Conservation (phyloP, 148 eudicot genomes). For the Nepenthes mirabilis region DNA sequence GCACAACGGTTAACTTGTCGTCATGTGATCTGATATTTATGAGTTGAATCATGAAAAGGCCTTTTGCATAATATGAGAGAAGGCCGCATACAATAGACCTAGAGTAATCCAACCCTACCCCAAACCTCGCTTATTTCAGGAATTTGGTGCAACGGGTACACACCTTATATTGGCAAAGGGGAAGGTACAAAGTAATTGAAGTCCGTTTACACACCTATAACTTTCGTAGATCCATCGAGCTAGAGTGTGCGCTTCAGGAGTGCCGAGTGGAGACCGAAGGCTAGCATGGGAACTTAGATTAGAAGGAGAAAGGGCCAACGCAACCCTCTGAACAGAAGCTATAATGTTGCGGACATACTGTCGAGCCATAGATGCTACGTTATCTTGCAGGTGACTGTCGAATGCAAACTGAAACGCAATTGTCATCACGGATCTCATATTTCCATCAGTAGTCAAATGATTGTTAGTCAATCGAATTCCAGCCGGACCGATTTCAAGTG, state of each 20-base stretch:
- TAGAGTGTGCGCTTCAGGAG: slow-evolving; percentile 89
- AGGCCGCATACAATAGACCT: too few species aligned
- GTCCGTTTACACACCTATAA: slow-evolving; percentile 43
- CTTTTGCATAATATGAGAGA: too few species aligned
- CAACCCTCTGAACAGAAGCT: slow-evolving; percentile 94
- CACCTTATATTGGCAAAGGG: too few species aligned
- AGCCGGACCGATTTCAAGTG: slow-evolving; percentile 71
- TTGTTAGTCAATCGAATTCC: slow-evolving; percentile 46
- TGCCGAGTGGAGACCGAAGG: slow-evolving; percentile 52
- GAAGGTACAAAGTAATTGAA: neutral
- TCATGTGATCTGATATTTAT: too few species aligned
- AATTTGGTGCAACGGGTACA: too few species aligned
- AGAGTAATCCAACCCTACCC: too few species aligned
- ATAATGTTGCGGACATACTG: slow-evolving; percentile 86
- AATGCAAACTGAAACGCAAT: slow-evolving; percentile 95
- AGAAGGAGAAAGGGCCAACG: slow-evolving; percentile 78
- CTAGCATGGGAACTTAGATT: slow-evolving; percentile 46
- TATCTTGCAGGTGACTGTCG: slow-evolving; percentile 94
- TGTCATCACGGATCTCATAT: slow-evolving; percentile 82
- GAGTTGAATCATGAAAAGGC: too few species aligned
- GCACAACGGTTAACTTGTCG: too few species aligned
- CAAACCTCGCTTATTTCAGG: too few species aligned
- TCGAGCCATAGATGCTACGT: slow-evolving; percentile 88
- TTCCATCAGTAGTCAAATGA: slow-evolving; percentile 24
- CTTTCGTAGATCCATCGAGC: slow-evolving; percentile 92